Conservation (phyloP, 139 green algal species). For the Monoraphidium neglectum region DNA sequence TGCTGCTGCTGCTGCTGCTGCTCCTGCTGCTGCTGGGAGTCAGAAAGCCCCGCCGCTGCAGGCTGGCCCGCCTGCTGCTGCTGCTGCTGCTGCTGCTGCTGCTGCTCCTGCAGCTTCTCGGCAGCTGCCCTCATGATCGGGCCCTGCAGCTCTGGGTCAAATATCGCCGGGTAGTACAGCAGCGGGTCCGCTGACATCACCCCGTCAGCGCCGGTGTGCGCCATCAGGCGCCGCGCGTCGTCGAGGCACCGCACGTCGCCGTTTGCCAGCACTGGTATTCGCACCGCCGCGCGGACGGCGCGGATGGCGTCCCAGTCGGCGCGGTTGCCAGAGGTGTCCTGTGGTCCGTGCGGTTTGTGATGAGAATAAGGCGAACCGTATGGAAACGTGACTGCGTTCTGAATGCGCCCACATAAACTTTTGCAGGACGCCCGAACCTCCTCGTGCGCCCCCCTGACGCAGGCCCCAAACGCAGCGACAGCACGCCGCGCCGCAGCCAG, state of each 20-base stretch:
- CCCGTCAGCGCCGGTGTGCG: slow-evolving; percentile 79
- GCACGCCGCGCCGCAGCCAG: too few relatives aligned
- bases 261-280: slow-evolving; percentile 88
- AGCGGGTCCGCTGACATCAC: slow-evolving; percentile 88
- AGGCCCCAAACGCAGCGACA: too few relatives aligned
- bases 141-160: slow-evolving; percentile 33
- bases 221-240: slow-evolving; percentile 76
- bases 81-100: neutral
- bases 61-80: neutral
- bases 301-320: slow-evolving; percentile 88
- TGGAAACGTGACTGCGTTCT: too few relatives aligned
- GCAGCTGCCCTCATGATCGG: neutral
- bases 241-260: slow-evolving; percentile 78
- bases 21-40: too few relatives aligned
- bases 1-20: neutral
- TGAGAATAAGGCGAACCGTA: too few relatives aligned
- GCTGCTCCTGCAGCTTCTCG: neutral
- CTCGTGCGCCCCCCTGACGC: too few relatives aligned
- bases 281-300: slow-evolving; percentile 56
- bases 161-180: slow-evolving; percentile 86
- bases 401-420: too few relatives aligned
- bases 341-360: neutral
- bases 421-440: too few relatives aligned
- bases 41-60: too few relatives aligned
- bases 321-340: slow-evolving; percentile 25